Percentiles rank a stretch among this genome's conserved stretches.
Evolutionary conservation across 139 green algal species (phyloP).

Genomic region (Closterium sp.): DNA sequence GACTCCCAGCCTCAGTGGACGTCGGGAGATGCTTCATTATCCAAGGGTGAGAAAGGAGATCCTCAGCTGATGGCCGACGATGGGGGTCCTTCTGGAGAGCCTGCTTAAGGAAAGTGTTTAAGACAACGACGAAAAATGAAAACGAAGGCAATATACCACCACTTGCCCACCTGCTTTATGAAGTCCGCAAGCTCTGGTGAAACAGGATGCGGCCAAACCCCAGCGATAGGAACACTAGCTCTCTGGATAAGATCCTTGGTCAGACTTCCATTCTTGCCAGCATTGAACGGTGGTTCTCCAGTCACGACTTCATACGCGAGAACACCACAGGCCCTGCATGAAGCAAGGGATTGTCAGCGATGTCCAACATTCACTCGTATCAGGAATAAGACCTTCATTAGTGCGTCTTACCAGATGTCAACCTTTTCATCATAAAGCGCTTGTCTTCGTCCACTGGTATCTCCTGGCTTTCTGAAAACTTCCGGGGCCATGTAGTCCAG

Average conservation of each 20-base stretch:
- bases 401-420: slow-evolving; percentile 67
- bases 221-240: not conserved
- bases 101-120: not conserved
- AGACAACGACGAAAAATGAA: not conserved
- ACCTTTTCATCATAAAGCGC: slow-evolving; percentile 69
- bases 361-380: too few species aligned
- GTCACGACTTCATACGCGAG: slow-evolving; percentile 25
- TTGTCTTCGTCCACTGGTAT: slow-evolving; percentile 40
- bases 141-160: too few species aligned
- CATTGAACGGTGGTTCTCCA: slow-evolving; percentile 21
- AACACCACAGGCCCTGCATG: slow-evolving; percentile 18
- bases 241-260: slow-evolving; percentile 15
- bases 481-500: slow-evolving; percentile 74
- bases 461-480: slow-evolving; percentile 36
- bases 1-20: not conserved
- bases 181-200: slow-evolving; percentile 21
- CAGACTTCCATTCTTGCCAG: not conserved
- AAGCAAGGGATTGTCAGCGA: not conserved
- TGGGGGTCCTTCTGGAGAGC: slow-evolving; percentile 14
- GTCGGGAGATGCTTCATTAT: not conserved
- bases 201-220: not conserved
- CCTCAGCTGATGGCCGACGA: not conserved
- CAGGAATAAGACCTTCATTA: not conserved
- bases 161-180: slow-evolving; percentile 3
- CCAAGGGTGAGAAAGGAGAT: slow-evolving; percentile 14